Evolutionary conservation across 305 asterid species (phyloP).

Genomic region (Plantago rigida): DNA sequence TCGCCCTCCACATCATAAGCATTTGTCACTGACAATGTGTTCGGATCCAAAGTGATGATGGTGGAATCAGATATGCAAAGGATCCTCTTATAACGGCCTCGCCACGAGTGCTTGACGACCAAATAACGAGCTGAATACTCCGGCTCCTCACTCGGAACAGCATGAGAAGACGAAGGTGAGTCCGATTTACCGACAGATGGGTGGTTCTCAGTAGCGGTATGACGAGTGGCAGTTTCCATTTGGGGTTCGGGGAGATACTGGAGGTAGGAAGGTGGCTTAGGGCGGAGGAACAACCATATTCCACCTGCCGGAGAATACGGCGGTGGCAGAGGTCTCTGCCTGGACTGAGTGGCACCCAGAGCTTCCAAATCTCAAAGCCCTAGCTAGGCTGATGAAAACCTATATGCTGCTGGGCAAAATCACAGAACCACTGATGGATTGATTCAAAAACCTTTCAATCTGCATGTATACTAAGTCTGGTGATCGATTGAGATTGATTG

Average conservation of each 20-base stretch:
- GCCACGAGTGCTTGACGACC: conserved; percentile 95
- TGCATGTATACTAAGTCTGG: background rate
- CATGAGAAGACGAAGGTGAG: conserved; percentile 39
- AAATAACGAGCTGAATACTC: conserved; percentile 78
- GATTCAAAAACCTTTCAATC: conserved; percentile 7
- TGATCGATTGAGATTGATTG: too few relatives aligned
- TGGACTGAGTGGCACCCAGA: conserved; percentile 99
- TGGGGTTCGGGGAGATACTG: conserved; percentile 65
- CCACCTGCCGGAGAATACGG: conserved; percentile 64
- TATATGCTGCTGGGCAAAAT: background rate
- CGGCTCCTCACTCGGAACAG: conserved; percentile 60
- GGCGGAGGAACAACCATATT: conserved; percentile 75
- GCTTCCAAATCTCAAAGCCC: conserved; percentile 58
- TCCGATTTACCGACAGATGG: conserved; percentile 5
- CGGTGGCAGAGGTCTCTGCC: conserved; percentile 78
- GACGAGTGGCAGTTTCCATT: conserved; percentile 75
- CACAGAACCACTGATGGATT: conserved; percentile 1
- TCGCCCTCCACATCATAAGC: conserved; percentile 74
- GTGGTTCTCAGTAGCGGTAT: conserved; percentile 14
- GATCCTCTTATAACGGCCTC: conserved; percentile 90
- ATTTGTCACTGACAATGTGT: conserved; percentile 68
- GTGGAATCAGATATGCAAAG: conserved; percentile 60
- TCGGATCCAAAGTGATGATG: conserved; percentile 79
- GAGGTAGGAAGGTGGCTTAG: conserved; percentile 62
- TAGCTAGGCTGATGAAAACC: conserved; percentile 13